Evolutionary conservation across 768 basidiomycete species (phyloP).

Genomic region (Serendipita indica): DNA sequence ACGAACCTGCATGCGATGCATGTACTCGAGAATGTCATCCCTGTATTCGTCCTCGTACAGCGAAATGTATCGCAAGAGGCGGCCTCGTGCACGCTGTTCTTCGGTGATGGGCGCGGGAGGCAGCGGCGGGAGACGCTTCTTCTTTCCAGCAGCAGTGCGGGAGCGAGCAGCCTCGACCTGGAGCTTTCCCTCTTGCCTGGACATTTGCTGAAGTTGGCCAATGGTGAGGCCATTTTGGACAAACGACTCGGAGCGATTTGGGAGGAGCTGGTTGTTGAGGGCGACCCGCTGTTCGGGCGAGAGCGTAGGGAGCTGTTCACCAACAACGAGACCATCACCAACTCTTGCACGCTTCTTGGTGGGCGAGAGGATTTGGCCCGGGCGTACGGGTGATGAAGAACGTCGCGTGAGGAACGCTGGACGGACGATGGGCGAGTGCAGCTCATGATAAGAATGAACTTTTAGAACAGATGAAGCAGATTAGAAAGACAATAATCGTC

Average conservation of each 20-base stretch:
- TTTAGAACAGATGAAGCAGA: neutral
- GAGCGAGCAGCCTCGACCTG: neutral
- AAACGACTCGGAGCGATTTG: neutral
- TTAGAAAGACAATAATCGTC: neutral
- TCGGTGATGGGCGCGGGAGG: neutral
- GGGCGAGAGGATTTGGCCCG: too few species aligned
- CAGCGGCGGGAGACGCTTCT: neutral
- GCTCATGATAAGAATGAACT: neutral
- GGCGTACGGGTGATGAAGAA: neutral
- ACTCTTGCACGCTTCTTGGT: neutral
- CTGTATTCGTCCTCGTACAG: slow-evolving; percentile 91
- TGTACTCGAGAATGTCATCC: slow-evolving; percentile 83
- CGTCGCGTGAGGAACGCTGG: neutral
- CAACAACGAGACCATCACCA: neutral
- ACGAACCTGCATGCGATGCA: slow-evolving; percentile 98
- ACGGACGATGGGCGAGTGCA: neutral
- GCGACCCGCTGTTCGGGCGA: neutral
- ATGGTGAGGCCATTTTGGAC: neutral
- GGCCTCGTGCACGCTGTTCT: neutral
- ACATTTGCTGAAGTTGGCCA: slow-evolving; percentile 1
- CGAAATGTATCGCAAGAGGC: slow-evolving; percentile 2
- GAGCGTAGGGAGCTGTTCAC: neutral
- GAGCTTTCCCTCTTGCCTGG: neutral
- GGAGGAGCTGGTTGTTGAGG: slow-evolving; percentile 5
- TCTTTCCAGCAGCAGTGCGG: neutral